Evolutionary conservation across 345 rosid genomes (phyloP).

Genomic region (Pseudoturritis turrita): DNA sequence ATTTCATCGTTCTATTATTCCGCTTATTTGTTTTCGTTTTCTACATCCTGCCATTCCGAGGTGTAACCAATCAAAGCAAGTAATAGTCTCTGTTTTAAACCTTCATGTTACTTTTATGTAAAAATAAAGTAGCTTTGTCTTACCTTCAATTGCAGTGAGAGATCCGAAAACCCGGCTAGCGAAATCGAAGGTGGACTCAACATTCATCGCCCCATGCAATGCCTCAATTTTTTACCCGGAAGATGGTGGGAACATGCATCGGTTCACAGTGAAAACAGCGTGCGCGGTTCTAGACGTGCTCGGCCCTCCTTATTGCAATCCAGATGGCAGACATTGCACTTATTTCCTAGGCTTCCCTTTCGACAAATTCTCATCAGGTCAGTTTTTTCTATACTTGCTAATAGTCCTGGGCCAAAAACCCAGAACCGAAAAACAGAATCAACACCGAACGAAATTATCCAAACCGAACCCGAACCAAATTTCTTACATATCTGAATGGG

Average conservation of each 20-base stretch:
- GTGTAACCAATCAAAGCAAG: neutral
- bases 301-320: conserved; percentile 79
- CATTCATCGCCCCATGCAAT: conserved; percentile 69
- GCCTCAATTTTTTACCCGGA: conserved; percentile 81
- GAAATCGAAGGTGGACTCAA: conserved; percentile 61
- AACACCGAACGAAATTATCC: too few species aligned
- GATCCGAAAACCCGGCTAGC: conserved; percentile 57
- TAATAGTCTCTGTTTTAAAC: neutral
- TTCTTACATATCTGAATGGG: too few species aligned
- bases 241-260: conserved; percentile 96
- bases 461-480: too few species aligned
- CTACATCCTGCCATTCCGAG: too few species aligned
- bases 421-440: too few species aligned
- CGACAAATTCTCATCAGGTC: conserved; percentile 29
- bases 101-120: neutral
- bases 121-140: neutral
- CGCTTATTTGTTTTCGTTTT: neutral
- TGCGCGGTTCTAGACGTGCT: conserved; percentile 92
- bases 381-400: too few species aligned
- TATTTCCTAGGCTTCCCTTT: conserved; percentile 63
- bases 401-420: too few species aligned
- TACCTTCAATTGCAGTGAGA: conserved; percentile 31
- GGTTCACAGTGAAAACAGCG: conserved; percentile 77
- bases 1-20: neutral
- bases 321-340: conserved; percentile 81